Evolutionary conservation across 257 asterid species (phyloP), one percentile per base, ranked within the genome.

Genomic region (Solanum tarijense): DNA sequence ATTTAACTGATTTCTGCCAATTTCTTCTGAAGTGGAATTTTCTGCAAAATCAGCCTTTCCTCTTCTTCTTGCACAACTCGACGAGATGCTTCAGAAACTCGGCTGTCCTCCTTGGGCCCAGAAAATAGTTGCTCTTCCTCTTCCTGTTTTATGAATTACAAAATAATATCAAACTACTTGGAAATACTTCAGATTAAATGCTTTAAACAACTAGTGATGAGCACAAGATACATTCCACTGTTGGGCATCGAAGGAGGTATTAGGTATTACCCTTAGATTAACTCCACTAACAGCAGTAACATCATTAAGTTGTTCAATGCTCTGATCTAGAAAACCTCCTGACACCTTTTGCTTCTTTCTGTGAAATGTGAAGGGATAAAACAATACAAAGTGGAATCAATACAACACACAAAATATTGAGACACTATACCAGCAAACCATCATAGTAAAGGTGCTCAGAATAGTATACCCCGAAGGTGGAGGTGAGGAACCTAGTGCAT

Each of bases 281-380:
- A 97, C 98, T 87, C 99, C 99, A 90, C 99, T 97, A 66, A 94
- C 98, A 88, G 98, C 99, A 86, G 99, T 97, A 84, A 97, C 99
- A 90, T 97, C 99, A 89, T 97, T 97, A 88, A 97, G 99, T 87
- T 97, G 99, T 88, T 97, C 99, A 83, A 97, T 97, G 93, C 99
- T 97, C 89, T 97, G 99, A 93, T 96, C 99, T 83, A 89, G 46
- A 87, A 94, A 92, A 89, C 89, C 94, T 84, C 98, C 98, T 25
- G 98, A 93, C 83, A 92, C 98, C 88, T 96, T 97, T 90, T 94
- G 98, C 95, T 96, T 97, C 93, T 97, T 97, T 88, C 99, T 97
- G 94, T 86, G 85, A 78, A 87, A 27, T 76, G n/a, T 13, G 2
- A 35, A 79, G 32, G 60, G 21, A 71, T 52, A 34, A 46, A 88